These are phyloP conservation scores for Aureobasidium lini DNA, from an alignment of 2,329 filamentous ascomycete species.

Conservation along the genomic window DNA sequence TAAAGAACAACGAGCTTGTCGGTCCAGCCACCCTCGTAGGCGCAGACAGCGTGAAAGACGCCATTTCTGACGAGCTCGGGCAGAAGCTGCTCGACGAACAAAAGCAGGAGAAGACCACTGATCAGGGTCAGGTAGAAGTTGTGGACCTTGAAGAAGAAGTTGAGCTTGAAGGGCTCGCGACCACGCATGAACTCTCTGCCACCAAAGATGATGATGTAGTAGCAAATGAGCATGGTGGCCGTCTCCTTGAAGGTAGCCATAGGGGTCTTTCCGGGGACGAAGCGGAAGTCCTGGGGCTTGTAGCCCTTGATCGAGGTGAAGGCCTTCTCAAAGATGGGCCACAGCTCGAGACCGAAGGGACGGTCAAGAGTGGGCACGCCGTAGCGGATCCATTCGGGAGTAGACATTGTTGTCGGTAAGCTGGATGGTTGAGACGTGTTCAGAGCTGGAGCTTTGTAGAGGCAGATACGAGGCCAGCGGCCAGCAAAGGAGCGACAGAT, in stretches of 20 bases:
- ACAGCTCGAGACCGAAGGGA: constrained; percentile 84
- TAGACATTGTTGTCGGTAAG: constrained; percentile 36
- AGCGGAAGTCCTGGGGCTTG: constrained; percentile 77
- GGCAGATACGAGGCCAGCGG: neutral
- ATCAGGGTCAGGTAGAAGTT: constrained; percentile 90
- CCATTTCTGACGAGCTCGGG: constrained; percentile 74
- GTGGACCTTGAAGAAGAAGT: constrained; percentile 86
- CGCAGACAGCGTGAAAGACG: constrained; percentile 83
- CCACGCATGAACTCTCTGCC: constrained; percentile 89
- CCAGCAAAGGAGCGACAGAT: constrained; percentile 11
- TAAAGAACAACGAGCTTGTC: constrained; percentile 88
- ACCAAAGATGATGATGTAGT: constrained; percentile 91
- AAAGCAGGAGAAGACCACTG: constrained; percentile 68
- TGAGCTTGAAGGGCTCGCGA: constrained; percentile 77
- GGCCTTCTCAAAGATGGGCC: constrained; percentile 88
- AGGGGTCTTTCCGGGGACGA: constrained; percentile 71
- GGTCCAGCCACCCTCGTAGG: constrained; percentile 79
- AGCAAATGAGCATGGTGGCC: constrained; percentile 70
- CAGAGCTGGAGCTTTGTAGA: neutral
- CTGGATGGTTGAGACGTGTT: neutral
- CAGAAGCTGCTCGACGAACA: constrained; percentile 87
- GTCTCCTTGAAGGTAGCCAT: constrained; percentile 87
- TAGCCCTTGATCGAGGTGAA: constrained; percentile 73
- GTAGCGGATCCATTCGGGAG: constrained; percentile 45
- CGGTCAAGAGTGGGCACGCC: constrained; percentile 74